Percentiles rank a stretch among this genome's conserved stretches.
Evolutionary conservation across 148 eudicot species (phyloP).

Genomic region (Amaranthus hypochondriacus): DNA sequence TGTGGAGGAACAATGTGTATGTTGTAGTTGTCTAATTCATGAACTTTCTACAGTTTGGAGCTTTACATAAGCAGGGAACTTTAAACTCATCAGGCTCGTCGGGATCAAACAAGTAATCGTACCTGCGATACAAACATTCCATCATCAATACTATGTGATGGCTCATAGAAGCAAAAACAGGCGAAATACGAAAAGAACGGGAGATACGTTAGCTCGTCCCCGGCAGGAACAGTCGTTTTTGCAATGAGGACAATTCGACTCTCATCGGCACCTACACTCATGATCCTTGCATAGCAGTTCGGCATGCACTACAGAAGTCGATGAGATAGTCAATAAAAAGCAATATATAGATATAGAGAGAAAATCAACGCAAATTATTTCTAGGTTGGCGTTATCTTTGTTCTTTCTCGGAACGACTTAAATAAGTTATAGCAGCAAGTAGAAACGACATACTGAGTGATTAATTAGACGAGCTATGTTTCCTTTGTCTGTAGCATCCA

Average conservation of each 20-base stretch:
- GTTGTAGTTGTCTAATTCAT: constrained; percentile 56
- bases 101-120: constrained; percentile 96
- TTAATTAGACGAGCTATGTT: constrained; percentile 94
- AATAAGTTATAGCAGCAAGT: not conserved
- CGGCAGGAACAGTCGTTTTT: constrained; percentile 55
- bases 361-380: not conserved
- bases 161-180: not conserved
- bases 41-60: constrained; percentile 89
- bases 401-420: not conserved
- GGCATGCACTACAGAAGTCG: constrained; percentile 56
- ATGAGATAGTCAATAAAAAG: constrained; percentile 6
- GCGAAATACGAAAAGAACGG: constrained; percentile 22
- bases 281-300: constrained; percentile 77
- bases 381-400: not conserved
- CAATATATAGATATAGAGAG: not conserved
- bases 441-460: constrained; percentile 65
- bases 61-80: constrained; percentile 90
- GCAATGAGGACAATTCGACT: constrained; percentile 81
- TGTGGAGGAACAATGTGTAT: constrained; percentile 28
- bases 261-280: constrained; percentile 78
- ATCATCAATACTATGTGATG: not conserved
- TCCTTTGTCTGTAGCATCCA: constrained; percentile 94
- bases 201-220: constrained; percentile 69
- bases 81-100: constrained; percentile 85
- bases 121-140: constrained; percentile 43